phyloP scores from a whole-genome alignment of 169 alveolate genomes.

The Cryptosporidium sp. region DNA sequence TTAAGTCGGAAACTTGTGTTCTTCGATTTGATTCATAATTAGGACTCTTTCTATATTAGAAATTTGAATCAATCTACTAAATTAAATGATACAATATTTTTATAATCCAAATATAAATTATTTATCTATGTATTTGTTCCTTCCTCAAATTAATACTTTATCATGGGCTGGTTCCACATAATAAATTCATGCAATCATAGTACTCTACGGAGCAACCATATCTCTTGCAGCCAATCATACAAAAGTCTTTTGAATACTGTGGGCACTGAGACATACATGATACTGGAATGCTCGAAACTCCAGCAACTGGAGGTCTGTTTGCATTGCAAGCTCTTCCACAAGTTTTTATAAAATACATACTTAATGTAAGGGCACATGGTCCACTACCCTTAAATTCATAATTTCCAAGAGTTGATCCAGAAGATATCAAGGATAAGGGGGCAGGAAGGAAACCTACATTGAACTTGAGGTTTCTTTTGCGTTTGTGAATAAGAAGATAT shows the following conservation, averaged over 20 bases:
- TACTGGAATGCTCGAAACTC: constrained; percentile 31
- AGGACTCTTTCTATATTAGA: not conserved
- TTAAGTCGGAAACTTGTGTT: constrained; percentile 16
- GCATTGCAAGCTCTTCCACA: constrained; percentile 61
- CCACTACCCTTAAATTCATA: constrained; percentile 10
- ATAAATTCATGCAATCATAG: constrained; percentile 41
- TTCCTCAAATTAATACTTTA: not conserved
- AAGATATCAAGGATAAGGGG: constrained; percentile 53
- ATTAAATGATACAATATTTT: not conserved
- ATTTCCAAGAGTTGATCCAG: constrained; percentile 11
- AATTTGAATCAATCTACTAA: not conserved
- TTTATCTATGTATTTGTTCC: not conserved
- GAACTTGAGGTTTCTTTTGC: constrained; percentile 41
- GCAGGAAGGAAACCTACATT: constrained; percentile 22
- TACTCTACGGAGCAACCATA: constrained; percentile 54
- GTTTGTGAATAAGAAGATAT: constrained; percentile 5
- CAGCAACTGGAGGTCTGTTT: constrained; percentile 47
- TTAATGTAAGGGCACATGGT: constrained; percentile 37
- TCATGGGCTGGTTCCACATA: constrained; percentile 37
- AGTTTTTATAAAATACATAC: constrained; percentile 64
- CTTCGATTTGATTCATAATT: constrained; percentile 29
- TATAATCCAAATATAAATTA: not conserved
- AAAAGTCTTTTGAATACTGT: constrained; percentile 36
- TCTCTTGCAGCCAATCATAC: constrained; percentile 64
- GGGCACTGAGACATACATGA: constrained; percentile 37